Evolutionary conservation across 2,329 filamentous ascomycete species (phyloP).

Genomic region (Colletotrichum sp.): DNA sequence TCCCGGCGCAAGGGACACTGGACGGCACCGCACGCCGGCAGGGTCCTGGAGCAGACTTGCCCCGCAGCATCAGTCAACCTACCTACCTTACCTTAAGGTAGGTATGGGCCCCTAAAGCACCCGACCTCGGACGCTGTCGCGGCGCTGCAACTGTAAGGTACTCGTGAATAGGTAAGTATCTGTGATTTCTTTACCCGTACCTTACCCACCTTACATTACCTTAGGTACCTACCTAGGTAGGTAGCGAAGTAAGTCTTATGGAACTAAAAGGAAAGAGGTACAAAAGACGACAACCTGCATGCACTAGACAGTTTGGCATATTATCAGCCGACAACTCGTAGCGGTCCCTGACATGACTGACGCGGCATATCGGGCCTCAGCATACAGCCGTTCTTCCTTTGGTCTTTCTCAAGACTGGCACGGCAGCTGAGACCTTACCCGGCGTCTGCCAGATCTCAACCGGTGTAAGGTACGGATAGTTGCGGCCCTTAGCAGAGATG

Average conservation of each 20-base stretch:
- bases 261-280: not conserved
- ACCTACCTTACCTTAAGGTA: not conserved
- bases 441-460: not conserved
- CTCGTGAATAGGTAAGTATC: not conserved
- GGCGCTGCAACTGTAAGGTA: not conserved
- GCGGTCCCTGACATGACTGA: not conserved
- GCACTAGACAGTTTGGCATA: not conserved
- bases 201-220: not conserved
- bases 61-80: not conserved
- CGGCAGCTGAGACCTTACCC: not conserved
- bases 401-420: not conserved
- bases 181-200: not conserved
- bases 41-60: not conserved
- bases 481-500: not conserved
- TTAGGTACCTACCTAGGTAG: not conserved
- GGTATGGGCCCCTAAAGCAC: not conserved
- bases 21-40: not conserved
- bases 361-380: not conserved
- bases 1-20: conserved; percentile 3
- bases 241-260: not conserved
- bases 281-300: not conserved
- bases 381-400: not conserved
- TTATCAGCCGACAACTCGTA: not conserved
- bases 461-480: not conserved
- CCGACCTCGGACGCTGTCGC: not conserved